A percentile compares a stretch with the other conserved stretches of the same genome.
phyloP scores from a whole-genome alignment of 495 filamentous ascomycete genomes.

The Penicillium paxilli region DNA sequence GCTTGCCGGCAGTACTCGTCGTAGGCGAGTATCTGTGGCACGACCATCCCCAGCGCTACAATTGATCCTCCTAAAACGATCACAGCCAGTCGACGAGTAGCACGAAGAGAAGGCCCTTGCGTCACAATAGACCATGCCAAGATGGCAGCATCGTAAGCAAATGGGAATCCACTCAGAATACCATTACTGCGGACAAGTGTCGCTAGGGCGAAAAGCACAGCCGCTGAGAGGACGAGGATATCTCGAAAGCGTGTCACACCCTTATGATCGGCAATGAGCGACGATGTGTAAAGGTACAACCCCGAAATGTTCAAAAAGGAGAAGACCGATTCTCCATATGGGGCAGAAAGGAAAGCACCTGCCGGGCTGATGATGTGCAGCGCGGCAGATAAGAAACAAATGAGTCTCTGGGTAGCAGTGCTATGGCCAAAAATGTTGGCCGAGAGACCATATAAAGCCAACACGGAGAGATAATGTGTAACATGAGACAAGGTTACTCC shows the following conservation, averaged over 20 bases:
- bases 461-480: conserved; percentile 72
- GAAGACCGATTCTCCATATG: conserved; percentile 80
- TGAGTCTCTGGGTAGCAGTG: conserved; percentile 28
- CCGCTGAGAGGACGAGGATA: conserved; percentile 55
- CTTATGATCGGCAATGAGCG: conserved; percentile 37
- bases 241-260: conserved; percentile 32
- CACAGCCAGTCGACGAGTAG: conserved; percentile 47
- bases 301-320: conserved; percentile 77
- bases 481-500: conserved; percentile 66
- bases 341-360: conserved; percentile 86
- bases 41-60: conserved; percentile 62
- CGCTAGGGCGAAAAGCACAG: conserved; percentile 69
- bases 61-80: conserved; percentile 64
- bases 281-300: conserved; percentile 65
- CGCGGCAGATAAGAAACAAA: conserved; percentile 66
- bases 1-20: conserved; percentile 60
- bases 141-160: conserved; percentile 57
- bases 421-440: conserved; percentile 34
- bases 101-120: conserved; percentile 23
- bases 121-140: conserved; percentile 32
- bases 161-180: conserved; percentile 74
- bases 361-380: conserved; percentile 85
- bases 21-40: conserved; percentile 79
- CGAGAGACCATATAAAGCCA: conserved; percentile 64
- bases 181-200: conserved; percentile 84